These are phyloP conservation scores for Dipodascopsis uninucleata DNA, from an alignment of 805 yeast genomes.

Conservation along the genomic window DNA sequence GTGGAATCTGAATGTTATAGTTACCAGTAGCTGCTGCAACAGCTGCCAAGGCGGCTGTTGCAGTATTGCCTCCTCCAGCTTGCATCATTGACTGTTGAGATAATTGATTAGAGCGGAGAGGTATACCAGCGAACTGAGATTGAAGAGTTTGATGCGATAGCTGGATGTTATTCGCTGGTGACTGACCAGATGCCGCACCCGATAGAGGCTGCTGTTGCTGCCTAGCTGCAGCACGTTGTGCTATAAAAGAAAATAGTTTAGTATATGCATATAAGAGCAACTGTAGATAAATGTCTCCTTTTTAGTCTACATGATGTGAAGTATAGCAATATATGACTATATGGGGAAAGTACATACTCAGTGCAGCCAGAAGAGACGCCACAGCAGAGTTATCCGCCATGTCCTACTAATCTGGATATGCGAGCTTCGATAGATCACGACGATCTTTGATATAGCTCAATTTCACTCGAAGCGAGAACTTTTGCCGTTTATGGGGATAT, in stretches of 20 bases:
- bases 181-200: neutral
- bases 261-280: neutral
- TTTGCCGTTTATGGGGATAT: no score
- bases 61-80: no score
- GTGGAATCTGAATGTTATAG: constrained; percentile 13
- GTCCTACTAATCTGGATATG: neutral
- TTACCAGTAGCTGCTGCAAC: constrained; percentile 20
- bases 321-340: neutral
- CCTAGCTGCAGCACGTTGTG: constrained; percentile 19
- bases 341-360: constrained; percentile 15
- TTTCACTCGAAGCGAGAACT: no score
- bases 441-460: no score
- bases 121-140: constrained; percentile 8
- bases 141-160: neutral
- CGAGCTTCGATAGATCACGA: no score
- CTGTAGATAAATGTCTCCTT: no score
- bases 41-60: constrained; percentile 26
- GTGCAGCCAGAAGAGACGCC: constrained; percentile 26
- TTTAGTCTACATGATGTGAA: no score
- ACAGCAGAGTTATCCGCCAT: constrained; percentile 28
- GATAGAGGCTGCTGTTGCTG: constrained; percentile 5
- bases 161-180: neutral
- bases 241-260: constrained; percentile 3
- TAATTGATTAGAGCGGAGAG: neutral
- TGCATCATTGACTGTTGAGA: constrained; percentile 1